phyloP scores from a whole-genome alignment of 345 rosid genomes.

The Eucalyptus marginata region DNA sequence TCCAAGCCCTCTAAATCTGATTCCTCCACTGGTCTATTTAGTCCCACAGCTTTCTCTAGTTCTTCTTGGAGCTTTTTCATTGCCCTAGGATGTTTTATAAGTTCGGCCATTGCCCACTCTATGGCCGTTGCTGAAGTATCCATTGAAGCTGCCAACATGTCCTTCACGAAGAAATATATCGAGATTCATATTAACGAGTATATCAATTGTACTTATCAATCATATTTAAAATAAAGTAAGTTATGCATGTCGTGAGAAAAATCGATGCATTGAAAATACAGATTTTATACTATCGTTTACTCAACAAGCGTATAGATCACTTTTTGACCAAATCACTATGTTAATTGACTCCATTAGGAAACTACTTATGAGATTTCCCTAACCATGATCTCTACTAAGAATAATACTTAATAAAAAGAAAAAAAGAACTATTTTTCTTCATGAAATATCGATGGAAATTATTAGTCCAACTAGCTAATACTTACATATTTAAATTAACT shows the following conservation, averaged over 20 bases:
- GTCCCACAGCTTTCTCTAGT: slow-evolving; percentile 18
- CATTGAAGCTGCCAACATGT: slow-evolving; percentile 8
- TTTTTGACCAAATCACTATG: background rate
- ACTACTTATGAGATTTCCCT: background rate
- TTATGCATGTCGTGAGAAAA: background rate
- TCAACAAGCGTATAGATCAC: background rate
- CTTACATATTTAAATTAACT: background rate
- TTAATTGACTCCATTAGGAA: background rate
- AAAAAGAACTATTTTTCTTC: background rate
- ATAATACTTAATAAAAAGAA: background rate
- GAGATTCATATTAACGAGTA: background rate
- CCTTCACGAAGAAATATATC: background rate
- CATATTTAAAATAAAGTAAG: background rate
- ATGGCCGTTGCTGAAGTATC: slow-evolving; percentile 20
- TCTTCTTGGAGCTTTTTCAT: slow-evolving; percentile 24
- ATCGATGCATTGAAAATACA: background rate
- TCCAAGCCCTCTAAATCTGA: slow-evolving; percentile 18
- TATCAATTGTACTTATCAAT: background rate
- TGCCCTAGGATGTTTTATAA: slow-evolving; percentile 15
- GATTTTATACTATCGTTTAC: no score
- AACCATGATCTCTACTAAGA: background rate
- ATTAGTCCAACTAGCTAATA: background rate
- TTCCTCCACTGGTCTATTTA: slow-evolving; percentile 26
- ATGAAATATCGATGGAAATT: background rate
- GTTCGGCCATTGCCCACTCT: slow-evolving; percentile 24